A percentile compares a stretch with the other conserved stretches of the same genome.
These are phyloP conservation scores for Colletotrichum karsti DNA, from an alignment of 2,329 filamentous ascomycete species.

Conservation along the genomic window DNA sequence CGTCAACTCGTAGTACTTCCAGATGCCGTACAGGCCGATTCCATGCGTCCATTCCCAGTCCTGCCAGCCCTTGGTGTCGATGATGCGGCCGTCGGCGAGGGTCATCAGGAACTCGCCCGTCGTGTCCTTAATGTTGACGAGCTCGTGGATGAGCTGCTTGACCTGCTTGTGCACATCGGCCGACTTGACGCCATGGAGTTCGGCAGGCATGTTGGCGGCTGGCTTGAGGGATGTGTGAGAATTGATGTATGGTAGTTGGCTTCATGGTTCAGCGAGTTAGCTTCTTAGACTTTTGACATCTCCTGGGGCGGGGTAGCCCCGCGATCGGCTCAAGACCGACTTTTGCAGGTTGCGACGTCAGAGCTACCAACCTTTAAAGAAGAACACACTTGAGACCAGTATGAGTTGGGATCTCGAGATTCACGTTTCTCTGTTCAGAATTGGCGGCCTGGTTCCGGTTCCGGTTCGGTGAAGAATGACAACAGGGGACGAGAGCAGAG, in stretches of 20 bases:
- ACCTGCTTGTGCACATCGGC: conserved; percentile 64
- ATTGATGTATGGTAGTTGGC: not conserved
- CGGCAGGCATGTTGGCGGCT: conserved; percentile 44
- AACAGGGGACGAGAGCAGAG: not conserved
- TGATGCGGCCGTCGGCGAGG: conserved; percentile 76
- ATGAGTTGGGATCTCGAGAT: no score
- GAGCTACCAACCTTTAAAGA: no score
- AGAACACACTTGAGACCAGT: no score
- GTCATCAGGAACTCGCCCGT: conserved; percentile 78
- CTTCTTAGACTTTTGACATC: not conserved
- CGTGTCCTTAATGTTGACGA: conserved; percentile 80
- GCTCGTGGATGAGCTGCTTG: conserved; percentile 73
- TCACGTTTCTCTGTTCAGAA: not conserved
- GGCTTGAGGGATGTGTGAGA: not conserved
- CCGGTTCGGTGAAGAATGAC: not conserved
- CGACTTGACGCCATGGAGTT: conserved; percentile 55
- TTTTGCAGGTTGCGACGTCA: not conserved
- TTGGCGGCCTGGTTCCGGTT: not conserved
- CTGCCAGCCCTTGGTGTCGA: conserved; percentile 87
- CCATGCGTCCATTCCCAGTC: conserved; percentile 88
- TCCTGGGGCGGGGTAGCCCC: not conserved
- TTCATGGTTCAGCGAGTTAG: not conserved
- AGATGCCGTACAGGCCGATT: conserved; percentile 81
- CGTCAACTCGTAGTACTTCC: conserved; percentile 82
- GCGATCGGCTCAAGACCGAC: not conserved